A percentile compares a stretch with the other conserved stretches of the same genome.
Conservation (phyloP, 352 stramenopile genomes). For the Phytophthora capsici region DNA sequence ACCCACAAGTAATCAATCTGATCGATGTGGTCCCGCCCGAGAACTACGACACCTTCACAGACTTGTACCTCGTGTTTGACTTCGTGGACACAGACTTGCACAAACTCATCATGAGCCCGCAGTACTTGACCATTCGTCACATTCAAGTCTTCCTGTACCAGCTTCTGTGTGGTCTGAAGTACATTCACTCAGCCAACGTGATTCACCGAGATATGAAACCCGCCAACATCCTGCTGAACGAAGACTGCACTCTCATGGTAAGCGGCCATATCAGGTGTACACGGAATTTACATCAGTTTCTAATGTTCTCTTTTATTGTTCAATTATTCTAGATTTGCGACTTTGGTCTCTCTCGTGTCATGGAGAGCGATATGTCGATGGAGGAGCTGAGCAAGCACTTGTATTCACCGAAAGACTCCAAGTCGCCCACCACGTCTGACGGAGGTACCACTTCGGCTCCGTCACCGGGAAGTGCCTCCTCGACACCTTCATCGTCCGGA, state of each 20-base stretch:
- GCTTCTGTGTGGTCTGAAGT: constrained; percentile 95
- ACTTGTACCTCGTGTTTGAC: constrained; percentile 94
- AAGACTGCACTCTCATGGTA: constrained; percentile 87
- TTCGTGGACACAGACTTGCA: constrained; percentile 95
- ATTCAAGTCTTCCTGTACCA: constrained; percentile 98
- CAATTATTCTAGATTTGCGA: constrained; percentile 67
- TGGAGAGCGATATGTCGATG: constrained; percentile 79
- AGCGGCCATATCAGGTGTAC: not conserved
- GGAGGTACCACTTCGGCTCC: constrained; percentile 60
- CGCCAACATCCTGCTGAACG: constrained; percentile 90
- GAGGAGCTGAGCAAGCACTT: constrained; percentile 80
- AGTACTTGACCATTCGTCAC: constrained; percentile 95
- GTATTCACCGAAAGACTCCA: constrained; percentile 81
- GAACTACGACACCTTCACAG: constrained; percentile 86
- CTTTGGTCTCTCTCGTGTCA: constrained; percentile 84
- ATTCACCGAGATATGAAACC: constrained; percentile 92
- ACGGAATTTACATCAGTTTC: not conserved
- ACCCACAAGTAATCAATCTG: constrained; percentile 84
- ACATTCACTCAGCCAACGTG: constrained; percentile 94
- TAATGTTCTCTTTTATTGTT: constrained; percentile 2
- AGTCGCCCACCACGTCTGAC: constrained; percentile 80
- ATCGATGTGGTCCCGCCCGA: constrained; percentile 85
- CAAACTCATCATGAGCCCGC: constrained; percentile 93
- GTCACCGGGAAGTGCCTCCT: constrained; percentile 68
- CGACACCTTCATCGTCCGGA: constrained; percentile 71